Base-by-base conservation (phyloP, 2,329 filamentous ascomycete species). In the Tolypocladium paradoxum region DNA sequence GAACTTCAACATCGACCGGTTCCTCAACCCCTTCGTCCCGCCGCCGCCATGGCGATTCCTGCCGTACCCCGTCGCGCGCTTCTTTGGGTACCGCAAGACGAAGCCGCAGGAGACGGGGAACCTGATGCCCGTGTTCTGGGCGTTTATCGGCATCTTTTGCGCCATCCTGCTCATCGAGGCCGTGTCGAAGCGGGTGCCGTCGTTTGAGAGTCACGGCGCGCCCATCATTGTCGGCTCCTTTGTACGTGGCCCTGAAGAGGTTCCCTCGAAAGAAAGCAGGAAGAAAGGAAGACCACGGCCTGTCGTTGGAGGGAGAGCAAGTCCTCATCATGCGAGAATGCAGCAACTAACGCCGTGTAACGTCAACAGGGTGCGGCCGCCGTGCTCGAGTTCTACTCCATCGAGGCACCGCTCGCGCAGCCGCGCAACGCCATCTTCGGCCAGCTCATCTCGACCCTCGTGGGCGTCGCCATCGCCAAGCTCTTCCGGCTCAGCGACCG, bases 1-100 rank as follows among this genome's bases (percentile, higher is more conserved):
- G 71, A 75, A 84, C 62, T 82, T 95, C 68, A 82, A 93, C 69
- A 79, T 95, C 57, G 90, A 96, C 73, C 71, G 70, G n/a, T 82
- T 85, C 64, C 65, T 95, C 50, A 90, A 92, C 65, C 85, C 77
- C 3, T 75, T 82, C 55, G 64, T 95, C 27, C 87, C 87, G 9
- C 72, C 78, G 16, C 84, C 85, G 40, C 81, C 79, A 60, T 78
- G 88, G 65, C 71, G 77, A 31, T 70, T 73, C 46, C 64, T 95
- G 1, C 90, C 90, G 0, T 74, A 73, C 48, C 78, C 79, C 0
- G 64, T 93, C 22, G 79, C 87, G 22, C 79, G 82, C 58, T 86
- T 89, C 60, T 70, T 95, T 2, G 86, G 87, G 12, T 72, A 87
- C 62, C 78, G 85, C 55, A 68, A 63, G 48, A 34, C 64, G 29